These are phyloP conservation scores for Verticillium nonalfalfae DNA, from an alignment of 2,329 filamentous ascomycete genomes.

Conservation along the genomic window DNA sequence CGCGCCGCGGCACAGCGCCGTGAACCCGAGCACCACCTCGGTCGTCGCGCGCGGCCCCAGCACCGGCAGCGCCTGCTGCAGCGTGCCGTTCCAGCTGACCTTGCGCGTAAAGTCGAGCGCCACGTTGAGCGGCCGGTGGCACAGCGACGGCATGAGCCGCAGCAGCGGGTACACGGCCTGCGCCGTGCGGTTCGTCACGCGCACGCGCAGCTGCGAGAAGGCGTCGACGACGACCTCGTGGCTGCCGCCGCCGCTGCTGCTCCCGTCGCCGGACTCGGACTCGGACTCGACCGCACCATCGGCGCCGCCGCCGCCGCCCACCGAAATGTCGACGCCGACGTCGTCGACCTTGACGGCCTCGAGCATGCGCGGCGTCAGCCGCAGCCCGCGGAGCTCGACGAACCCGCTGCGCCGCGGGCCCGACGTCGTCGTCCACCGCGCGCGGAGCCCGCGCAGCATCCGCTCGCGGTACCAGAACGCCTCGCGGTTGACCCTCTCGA, in stretches of 20 bases:
- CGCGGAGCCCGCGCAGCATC: conserved; percentile 64
- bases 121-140: conserved; percentile 63
- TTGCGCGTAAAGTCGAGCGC: conserved; percentile 78
- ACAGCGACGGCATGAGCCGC: conserved; percentile 69
- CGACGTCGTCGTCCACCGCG: conserved; percentile 60
- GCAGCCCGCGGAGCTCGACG: conserved; percentile 71
- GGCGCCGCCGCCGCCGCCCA: no score
- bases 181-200: conserved; percentile 66
- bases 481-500: conserved; percentile 71
- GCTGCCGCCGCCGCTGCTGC: not conserved
- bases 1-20: conserved; percentile 69
- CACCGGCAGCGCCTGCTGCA: conserved; percentile 67
- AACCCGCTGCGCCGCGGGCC: conserved; percentile 51
- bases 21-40: conserved; percentile 62
- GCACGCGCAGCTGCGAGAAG: conserved; percentile 66
- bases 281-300: no score
- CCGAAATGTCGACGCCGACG: conserved; percentile 58
- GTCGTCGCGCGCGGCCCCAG: conserved; percentile 53
- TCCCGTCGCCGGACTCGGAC: no score
- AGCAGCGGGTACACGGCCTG: conserved; percentile 65
- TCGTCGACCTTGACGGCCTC: conserved; percentile 79
- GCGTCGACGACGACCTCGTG: conserved; percentile 38
- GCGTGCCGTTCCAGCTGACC: conserved; percentile 75
- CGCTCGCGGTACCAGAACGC: conserved; percentile 88
- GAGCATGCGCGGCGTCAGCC: conserved; percentile 71